Evolutionary conservation across 2,329 filamentous ascomycete genomes (phyloP), one percentile per base, ranked within the genome.

Genomic region (Elsinoe ampelina): DNA sequence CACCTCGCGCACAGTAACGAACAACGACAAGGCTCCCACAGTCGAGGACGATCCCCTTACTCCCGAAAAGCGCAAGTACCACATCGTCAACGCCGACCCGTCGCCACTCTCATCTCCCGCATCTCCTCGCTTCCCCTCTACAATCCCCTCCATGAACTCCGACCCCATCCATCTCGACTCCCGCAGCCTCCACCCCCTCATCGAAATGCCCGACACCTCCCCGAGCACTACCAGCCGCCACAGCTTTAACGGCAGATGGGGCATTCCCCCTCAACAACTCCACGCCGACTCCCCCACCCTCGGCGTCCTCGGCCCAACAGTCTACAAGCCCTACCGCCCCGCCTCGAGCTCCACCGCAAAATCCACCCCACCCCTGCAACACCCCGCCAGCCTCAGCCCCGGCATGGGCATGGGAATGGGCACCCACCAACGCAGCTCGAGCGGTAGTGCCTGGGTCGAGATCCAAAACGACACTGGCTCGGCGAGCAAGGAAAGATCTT

Each of bases 281-380:
- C 48, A 52, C 34, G 19, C 48, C 34, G 48, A 52, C 48, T 38
- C 32, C 8, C 48, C 48, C 13, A 52, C 48, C 7, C 35, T 52
- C 32, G 48, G 48, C 34, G 35, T 38, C 3, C 35, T 45, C 12
- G 32, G 19, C n/a, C 52, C 36, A 1, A 47, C 54, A 38, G 41
- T 47, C 42, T 56, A 56, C 54, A 56, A 56, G 32, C 54, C 54
- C 39, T 56, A 56, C 42, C 54, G 54, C 19, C 42, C 54, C 17
- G 5, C 10, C n/a, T 48, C 54, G 1, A 32, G n/a, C 17, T 30
- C 30, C 7, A 45, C 54, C 26, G 15, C 15, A 15, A 38, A 34
- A 7, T 36, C 48, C 2, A 34, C n/a, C 2, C 19, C 35, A 4
- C 11, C 17, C n/a, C 8, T 22, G 32, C 34, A 52, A n/a, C 48